Conservation (phyloP, 208 protist species). For the Wallacemonas sp. region DNA sequence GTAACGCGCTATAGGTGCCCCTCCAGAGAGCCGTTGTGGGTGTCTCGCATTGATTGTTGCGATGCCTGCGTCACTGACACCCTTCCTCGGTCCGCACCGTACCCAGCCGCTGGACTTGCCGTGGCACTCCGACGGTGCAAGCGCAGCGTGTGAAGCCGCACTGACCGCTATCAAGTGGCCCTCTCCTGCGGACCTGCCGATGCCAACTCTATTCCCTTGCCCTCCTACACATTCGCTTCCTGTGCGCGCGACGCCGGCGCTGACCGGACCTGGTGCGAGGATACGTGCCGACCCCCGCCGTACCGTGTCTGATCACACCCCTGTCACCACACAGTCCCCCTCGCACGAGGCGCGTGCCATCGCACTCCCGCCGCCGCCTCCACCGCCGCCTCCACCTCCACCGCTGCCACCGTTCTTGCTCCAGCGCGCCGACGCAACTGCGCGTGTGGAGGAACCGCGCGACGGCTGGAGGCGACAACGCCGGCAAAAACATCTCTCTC, state of each 20-base stretch:
- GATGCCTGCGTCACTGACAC: too few species aligned
- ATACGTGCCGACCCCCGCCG: not conserved
- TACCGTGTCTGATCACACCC: too few species aligned
- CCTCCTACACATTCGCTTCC: not conserved
- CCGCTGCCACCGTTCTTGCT: not conserved
- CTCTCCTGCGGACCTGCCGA: constrained; percentile 47
- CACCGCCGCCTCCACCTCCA: not conserved
- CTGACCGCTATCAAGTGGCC: constrained; percentile 28
- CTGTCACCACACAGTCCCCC: too few species aligned
- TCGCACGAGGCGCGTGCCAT: too few species aligned
- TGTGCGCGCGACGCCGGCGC: not conserved
- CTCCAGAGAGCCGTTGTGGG: too few species aligned
- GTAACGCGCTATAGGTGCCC: too few species aligned
- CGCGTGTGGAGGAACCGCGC: not conserved
- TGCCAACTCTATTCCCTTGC: constrained; percentile 56
- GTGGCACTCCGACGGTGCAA: not conserved
- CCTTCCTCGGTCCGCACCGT: not conserved
- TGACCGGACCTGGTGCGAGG: not conserved
- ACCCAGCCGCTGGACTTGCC: not conserved
- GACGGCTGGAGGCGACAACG: too few species aligned
- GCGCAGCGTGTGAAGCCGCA: not conserved
- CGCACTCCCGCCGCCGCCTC: not conserved
- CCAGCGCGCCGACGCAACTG: not conserved
- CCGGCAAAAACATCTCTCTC: not conserved
- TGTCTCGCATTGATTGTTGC: too few species aligned